Percentiles rank a stretch among this genome's conserved stretches.
These are phyloP conservation scores for Inonotus obliquus DNA, from an alignment of 1,284 basidiomycete species.

Conservation along the genomic window DNA sequence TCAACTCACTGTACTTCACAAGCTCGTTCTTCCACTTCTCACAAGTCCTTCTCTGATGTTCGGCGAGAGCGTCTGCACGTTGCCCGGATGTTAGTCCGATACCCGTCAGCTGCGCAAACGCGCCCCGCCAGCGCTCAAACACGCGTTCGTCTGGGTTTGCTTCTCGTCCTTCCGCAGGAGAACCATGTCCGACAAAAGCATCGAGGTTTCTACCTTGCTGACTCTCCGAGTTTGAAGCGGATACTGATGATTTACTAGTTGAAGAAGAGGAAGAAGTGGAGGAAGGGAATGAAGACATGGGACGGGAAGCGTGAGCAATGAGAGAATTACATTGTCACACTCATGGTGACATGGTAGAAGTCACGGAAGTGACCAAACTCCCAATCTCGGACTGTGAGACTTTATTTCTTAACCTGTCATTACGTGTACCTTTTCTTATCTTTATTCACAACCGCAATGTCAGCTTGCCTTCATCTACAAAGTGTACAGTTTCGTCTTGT, in stretches of 20 bases:
- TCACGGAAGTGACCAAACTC: too few relatives aligned
- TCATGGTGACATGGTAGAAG: too few relatives aligned
- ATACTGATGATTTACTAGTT: neutral
- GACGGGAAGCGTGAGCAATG: neutral
- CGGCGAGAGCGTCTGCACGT: constrained; percentile 38
- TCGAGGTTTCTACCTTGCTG: neutral
- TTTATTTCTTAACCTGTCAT: too few relatives aligned
- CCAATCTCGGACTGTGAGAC: too few relatives aligned
- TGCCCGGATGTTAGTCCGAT: constrained; percentile 52
- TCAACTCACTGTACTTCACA: constrained; percentile 43
- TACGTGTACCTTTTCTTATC: too few relatives aligned
- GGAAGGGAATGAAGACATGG: constrained; percentile 3
- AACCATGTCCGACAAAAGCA: neutral
- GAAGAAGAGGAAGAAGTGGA: neutral
- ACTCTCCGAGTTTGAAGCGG: neutral
- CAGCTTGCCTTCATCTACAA: too few relatives aligned
- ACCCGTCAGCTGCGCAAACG: constrained; percentile 50
- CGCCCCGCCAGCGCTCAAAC: constrained; percentile 41
- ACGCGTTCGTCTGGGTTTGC: constrained; percentile 11
- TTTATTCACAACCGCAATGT: too few relatives aligned
- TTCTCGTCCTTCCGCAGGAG: constrained; percentile 6
- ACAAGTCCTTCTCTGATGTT: constrained; percentile 42
- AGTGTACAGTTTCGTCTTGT: too few relatives aligned
- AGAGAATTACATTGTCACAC: too few relatives aligned
- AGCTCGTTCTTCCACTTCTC: constrained; percentile 56